Evolutionary conservation across 148 eudicot species (phyloP).

Genomic region (Drosera capensis): DNA sequence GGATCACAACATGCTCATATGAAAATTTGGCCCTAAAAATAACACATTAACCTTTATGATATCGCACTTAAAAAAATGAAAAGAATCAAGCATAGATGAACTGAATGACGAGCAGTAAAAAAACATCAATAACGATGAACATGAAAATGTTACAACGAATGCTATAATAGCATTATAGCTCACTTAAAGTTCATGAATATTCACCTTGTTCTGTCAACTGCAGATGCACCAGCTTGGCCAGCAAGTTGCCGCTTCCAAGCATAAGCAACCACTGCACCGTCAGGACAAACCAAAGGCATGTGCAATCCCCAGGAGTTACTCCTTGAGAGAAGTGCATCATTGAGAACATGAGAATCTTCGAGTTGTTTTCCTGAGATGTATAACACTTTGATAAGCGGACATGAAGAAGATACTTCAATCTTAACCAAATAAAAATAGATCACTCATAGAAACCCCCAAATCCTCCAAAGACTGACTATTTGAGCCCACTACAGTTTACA

Average conservation of each 20-base stretch:
- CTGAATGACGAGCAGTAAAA: neutral
- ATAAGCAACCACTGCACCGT: constrained; percentile 99
- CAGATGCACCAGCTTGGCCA: constrained; percentile 99
- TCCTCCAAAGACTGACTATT: neutral
- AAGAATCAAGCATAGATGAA: too few relatives aligned
- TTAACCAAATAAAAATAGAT: neutral
- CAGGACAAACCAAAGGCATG: constrained; percentile 99
- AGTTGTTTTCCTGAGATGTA: constrained; percentile 56
- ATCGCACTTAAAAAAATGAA: too few relatives aligned
- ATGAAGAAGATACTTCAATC: neutral
- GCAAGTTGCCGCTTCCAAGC: constrained; percentile 99
- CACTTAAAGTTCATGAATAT: neutral
- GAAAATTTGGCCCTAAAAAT: too few relatives aligned
- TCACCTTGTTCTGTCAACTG: constrained; percentile 95
- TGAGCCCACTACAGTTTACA: neutral
- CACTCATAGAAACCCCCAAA: neutral
- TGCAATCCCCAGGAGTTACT: constrained; percentile 99
- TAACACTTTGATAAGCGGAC: neutral
- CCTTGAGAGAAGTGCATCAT: constrained; percentile 76
- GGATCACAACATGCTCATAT: neutral
- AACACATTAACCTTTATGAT: too few relatives aligned
- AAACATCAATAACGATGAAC: neutral
- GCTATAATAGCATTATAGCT: neutral
- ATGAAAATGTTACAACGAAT: neutral
- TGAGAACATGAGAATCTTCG: constrained; percentile 85